Evolutionary conservation across 306 rosid species (phyloP).

Genomic region (Casuarina equisetifolia): DNA sequence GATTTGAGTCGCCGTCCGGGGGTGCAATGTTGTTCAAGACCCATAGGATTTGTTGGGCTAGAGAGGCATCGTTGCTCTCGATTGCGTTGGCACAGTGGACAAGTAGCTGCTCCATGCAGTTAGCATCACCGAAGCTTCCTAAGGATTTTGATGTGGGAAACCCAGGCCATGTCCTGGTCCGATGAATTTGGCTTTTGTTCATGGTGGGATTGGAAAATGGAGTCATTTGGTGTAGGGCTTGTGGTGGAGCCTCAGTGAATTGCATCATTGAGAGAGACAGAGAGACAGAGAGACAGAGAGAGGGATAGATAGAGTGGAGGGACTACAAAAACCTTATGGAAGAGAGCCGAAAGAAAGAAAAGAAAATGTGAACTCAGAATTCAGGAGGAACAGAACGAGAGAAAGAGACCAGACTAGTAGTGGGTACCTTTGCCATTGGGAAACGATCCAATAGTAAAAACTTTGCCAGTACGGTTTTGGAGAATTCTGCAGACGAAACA

Average conservation of each 20-base stretch:
- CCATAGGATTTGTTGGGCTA: slow-evolving; percentile 93
- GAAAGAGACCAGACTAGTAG: slow-evolving; percentile 69
- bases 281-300: slow-evolving; percentile 10
- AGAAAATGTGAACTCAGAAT: slow-evolving; percentile 12
- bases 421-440: slow-evolving; percentile 42
- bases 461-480: slow-evolving; percentile 5
- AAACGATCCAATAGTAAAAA: slow-evolving; percentile 32
- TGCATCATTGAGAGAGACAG: slow-evolving; percentile 54
- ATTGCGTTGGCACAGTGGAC: slow-evolving; percentile 93
- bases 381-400: slow-evolving; percentile 14
- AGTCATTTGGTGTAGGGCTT: slow-evolving; percentile 46
- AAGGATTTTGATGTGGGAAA: slow-evolving; percentile 65
- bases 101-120: slow-evolving; percentile 87
- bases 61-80: slow-evolving; percentile 72
- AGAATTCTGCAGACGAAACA: slow-evolving; percentile 39
- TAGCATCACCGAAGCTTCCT: slow-evolving; percentile 62
- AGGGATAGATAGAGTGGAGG: background rate
- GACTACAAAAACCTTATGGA: background rate
- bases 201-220: slow-evolving; percentile 45
- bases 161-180: slow-evolving; percentile 66
- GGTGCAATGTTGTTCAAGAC: slow-evolving; percentile 86
- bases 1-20: slow-evolving; percentile 86
- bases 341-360: background rate
- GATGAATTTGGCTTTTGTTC: slow-evolving; percentile 61
- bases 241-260: slow-evolving; percentile 48